Evolutionary conservation across 345 rosid genomes (phyloP).

Genomic region (Anacardium occidentale): DNA sequence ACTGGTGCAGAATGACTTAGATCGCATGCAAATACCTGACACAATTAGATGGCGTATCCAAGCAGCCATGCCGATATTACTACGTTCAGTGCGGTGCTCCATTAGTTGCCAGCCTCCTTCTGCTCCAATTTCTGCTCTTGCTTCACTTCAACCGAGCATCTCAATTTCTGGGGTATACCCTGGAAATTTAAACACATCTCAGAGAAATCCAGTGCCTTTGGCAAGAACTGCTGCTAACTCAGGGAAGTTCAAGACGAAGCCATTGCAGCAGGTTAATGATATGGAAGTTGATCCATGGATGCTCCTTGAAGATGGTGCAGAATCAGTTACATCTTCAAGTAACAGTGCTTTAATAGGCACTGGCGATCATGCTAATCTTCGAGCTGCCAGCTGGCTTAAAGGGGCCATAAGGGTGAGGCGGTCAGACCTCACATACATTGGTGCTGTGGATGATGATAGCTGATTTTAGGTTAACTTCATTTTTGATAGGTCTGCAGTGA

Average conservation of each 20-base stretch:
- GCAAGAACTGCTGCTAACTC: conserved; percentile 41
- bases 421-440: conserved; percentile 76
- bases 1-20: conserved; percentile 77
- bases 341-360: conserved; percentile 47
- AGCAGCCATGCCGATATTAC: conserved; percentile 81
- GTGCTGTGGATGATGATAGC: conserved; percentile 91
- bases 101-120: conserved; percentile 75
- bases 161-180: conserved; percentile 36
- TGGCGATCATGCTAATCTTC: conserved; percentile 69
- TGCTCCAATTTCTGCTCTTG: conserved; percentile 56
- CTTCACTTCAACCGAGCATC: conserved; percentile 58
- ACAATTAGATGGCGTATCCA: conserved; percentile 87
- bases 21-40: conserved; percentile 87
- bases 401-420: conserved; percentile 90
- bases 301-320: conserved; percentile 89
- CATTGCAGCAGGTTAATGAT: conserved; percentile 53
- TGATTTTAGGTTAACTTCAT: conserved; percentile 41
- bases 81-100: conserved; percentile 55
- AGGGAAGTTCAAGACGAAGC: conserved; percentile 58
- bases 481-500: conserved; percentile 34
- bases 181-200: conserved; percentile 38
- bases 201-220: conserved; percentile 44
- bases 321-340: conserved; percentile 59
- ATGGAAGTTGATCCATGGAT: conserved; percentile 91
- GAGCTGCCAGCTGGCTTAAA: conserved; percentile 92